Base-by-base conservation (phyloP, 2,329 filamentous ascomycete species). In the Sodiomyces alkalinus region DNA sequence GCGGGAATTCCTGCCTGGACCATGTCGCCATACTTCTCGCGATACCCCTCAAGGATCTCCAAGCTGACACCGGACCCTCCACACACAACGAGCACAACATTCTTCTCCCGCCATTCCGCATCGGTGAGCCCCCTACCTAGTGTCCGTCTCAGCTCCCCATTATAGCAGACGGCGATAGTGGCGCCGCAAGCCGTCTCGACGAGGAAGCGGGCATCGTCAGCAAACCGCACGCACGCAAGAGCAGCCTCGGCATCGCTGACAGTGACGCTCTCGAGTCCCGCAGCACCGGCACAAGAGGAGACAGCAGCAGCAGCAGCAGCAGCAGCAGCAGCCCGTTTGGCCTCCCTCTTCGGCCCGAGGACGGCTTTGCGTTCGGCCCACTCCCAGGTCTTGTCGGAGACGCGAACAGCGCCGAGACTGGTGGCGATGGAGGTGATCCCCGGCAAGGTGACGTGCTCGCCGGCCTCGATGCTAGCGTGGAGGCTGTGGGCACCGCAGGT, bases 111-210 rank as follows among this genome's bases (percentile, higher is more conserved):
- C 52, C 65, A 74, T 37, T 82, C 64, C 19, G 65, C 64, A 18
- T 70, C 67, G 1, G 52, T 49, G 28, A 68, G 28, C 1, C 51
- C 58, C 26, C 52, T 42, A 0, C 76, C 69, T 1, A 85, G 54
- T 7, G 71, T 54, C 40, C 62, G 59, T 43, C 74, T 64, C 43
- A 92, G 46, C 22, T 66, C 51, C 0, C 67, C 72, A 22, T 68
- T 68, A 42, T 82, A 83, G 33, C 63, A 73, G 3, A 70, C 49
- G 2, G 77, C 81, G 9, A 92, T 53, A 29, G 77, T 79, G 5
- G 87, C 83, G 1, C 86, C 85, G 48, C 87, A 94, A 0, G 85
- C 74, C 19, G 78, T 60, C 56, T 96, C 87, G 3, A 93, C 81
- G 32, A 93, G 58, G 32, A 87, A 55, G 16, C 79, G 60, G 41